Conservation (phyloP, 495 filamentous ascomycete genomes). For the Tuber melanosporum region DNA sequence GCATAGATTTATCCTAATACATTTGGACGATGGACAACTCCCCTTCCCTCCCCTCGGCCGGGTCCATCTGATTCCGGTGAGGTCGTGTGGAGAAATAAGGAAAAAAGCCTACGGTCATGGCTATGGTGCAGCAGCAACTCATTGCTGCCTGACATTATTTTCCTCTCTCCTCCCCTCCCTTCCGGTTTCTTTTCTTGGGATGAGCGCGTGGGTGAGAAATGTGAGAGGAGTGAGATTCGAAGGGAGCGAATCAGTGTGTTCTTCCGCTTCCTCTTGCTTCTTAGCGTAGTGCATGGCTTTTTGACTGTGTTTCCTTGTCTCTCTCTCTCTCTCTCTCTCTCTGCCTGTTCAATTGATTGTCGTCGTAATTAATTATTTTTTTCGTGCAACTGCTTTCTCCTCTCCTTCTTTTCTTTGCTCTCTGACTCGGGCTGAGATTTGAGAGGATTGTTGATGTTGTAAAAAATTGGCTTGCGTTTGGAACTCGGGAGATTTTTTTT, state of each 20-base stretch:
- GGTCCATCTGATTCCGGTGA: not conserved
- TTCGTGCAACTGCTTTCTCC: not conserved
- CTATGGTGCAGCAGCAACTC: too few relatives aligned
- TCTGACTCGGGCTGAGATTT: not conserved
- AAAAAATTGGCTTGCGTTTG: not conserved
- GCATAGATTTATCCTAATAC: too few relatives aligned
- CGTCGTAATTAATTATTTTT: not conserved
- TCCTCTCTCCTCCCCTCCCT: not conserved
- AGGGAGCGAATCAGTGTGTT: not conserved
- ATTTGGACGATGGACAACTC: not conserved
- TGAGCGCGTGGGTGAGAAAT: not conserved
- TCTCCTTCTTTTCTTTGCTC: not conserved
- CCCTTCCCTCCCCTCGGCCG: not conserved
- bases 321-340: not conserved
- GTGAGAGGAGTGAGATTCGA: not conserved
- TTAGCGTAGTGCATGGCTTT: not conserved
- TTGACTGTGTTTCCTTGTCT: not conserved
- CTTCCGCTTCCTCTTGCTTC: not conserved
- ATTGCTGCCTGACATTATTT: not conserved
- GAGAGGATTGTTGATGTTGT: not conserved
- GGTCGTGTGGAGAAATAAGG: not conserved
- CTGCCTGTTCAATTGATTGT: not conserved
- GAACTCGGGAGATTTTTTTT: not conserved
- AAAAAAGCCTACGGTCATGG: too few relatives aligned
- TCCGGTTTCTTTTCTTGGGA: conserved; percentile 4